Evolutionary conservation across 169 alveolate genomes (phyloP).

Genomic region (Cryptosporidium bovis): DNA sequence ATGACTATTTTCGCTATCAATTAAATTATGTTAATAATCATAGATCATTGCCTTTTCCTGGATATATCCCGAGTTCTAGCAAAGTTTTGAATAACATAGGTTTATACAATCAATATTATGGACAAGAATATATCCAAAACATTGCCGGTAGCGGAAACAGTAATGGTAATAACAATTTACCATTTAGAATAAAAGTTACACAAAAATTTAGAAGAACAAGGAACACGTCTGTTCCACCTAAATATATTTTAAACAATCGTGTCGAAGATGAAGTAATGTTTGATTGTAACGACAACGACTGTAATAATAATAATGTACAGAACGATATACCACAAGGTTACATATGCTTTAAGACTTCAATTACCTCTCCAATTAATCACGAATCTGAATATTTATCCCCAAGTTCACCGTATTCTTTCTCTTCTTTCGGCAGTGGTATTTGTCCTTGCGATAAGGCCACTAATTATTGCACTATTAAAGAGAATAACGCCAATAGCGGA

Average conservation of each 20-base stretch:
- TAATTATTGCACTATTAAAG: slow-evolving; percentile 1
- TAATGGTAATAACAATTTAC: neutral
- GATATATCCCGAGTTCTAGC: too few species aligned
- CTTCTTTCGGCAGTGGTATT: neutral
- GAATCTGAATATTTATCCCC: neutral
- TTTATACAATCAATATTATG: too few species aligned
- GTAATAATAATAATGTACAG: too few species aligned
- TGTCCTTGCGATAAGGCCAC: slow-evolving; percentile 50
- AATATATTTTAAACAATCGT: neutral
- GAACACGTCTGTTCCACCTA: slow-evolving; percentile 40
- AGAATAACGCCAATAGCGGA: neutral
- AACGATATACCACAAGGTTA: slow-evolving; percentile 34
- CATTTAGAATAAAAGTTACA: slow-evolving; percentile 41
- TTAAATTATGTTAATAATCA: too few species aligned
- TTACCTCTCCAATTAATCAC: slow-evolving; percentile 20
- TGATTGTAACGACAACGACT: neutral
- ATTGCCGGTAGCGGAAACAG: too few species aligned
- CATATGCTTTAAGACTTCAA: slow-evolving; percentile 55
- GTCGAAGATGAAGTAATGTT: neutral
- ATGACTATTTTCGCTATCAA: too few species aligned
- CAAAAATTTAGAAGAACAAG: slow-evolving; percentile 57
- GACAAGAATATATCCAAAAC: too few species aligned
- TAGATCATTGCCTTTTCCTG: too few species aligned
- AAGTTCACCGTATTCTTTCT: slow-evolving; percentile 14
- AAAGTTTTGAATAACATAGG: too few species aligned